These are phyloP conservation scores for Aspergillus leporis DNA, from an alignment of 495 filamentous ascomycete species.

Conservation along the genomic window DNA sequence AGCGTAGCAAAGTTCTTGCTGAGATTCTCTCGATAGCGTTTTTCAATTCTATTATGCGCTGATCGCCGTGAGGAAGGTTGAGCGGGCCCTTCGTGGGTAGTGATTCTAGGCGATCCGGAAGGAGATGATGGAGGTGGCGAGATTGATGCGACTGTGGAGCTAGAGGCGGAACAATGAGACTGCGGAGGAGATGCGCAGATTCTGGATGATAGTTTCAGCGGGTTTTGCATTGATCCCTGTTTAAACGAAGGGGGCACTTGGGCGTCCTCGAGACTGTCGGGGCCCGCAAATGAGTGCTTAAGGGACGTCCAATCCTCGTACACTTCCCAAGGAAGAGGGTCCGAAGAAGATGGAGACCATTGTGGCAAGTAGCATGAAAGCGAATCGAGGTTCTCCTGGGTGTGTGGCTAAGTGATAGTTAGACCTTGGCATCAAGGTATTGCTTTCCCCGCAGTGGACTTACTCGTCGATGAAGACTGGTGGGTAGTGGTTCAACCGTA, in stretches of 20 bases:
- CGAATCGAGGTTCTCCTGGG: not conserved
- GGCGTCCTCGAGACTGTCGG: not conserved
- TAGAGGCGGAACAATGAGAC: not conserved
- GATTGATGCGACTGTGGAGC: not conserved
- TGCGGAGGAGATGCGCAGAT: not conserved
- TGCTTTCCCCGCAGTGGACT: not conserved
- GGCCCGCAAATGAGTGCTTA: not conserved
- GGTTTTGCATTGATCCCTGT: not conserved
- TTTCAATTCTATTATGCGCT: conserved; percentile 10
- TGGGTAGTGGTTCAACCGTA: not conserved
- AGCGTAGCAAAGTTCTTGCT: conserved; percentile 7
- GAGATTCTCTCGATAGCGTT: conserved; percentile 8
- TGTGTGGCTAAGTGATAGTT: not conserved
- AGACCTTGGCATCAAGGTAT: not conserved
- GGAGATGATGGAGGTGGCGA: not conserved
- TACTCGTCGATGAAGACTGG: not conserved
- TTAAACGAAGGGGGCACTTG: not conserved
- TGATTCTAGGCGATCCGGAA: not conserved
- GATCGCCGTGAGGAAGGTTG: conserved; percentile 1
- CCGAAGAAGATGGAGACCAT: not conserved
- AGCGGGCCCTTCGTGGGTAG: not conserved
- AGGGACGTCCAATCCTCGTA: not conserved
- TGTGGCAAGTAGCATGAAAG: not conserved
- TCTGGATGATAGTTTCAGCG: not conserved
- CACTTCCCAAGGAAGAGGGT: not conserved